phyloP scores from a whole-genome alignment of 345 rosid species.

The Syzygium oleosum region DNA sequence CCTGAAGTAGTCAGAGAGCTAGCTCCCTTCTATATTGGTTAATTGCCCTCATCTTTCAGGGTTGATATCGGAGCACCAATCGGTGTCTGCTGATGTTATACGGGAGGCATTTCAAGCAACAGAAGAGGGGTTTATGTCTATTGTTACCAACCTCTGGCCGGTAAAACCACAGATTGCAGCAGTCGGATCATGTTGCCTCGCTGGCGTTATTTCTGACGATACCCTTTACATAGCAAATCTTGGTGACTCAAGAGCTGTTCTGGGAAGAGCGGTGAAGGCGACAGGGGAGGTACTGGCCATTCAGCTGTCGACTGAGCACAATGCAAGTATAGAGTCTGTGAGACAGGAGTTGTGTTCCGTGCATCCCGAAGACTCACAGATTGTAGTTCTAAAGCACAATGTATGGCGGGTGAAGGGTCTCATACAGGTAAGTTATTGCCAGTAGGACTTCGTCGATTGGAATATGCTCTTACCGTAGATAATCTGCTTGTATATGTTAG shows the following conservation, averaged over 20 bases:
- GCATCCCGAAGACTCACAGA: constrained; percentile 42
- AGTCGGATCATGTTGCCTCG: constrained; percentile 48
- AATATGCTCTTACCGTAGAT: neutral
- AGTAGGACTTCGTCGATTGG: too few relatives aligned
- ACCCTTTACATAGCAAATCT: constrained; percentile 36
- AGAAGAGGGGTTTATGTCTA: constrained; percentile 40
- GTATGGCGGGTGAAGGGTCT: constrained; percentile 52
- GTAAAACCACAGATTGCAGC: constrained; percentile 44
- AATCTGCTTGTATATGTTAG: neutral
- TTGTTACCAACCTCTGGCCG: constrained; percentile 38
- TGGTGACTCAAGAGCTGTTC: constrained; percentile 48
- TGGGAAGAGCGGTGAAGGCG: constrained; percentile 32
- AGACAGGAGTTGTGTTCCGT: constrained; percentile 27
- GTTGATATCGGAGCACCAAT: constrained; percentile 34
- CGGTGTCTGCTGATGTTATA: constrained; percentile 43
- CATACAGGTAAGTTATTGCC: constrained; percentile 26
- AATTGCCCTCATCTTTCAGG: constrained; percentile 11
- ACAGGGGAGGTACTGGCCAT: constrained; percentile 40
- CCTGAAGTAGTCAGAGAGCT: neutral
- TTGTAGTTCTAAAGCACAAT: constrained; percentile 36
- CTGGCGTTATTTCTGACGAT: constrained; percentile 29
- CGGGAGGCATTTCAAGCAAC: constrained; percentile 43
- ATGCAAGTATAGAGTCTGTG: constrained; percentile 38
- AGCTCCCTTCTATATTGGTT: neutral
- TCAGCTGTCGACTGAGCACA: constrained; percentile 43